These are phyloP conservation scores for Albugo candida DNA, from an alignment of 352 stramenopile species.

Conservation along the genomic window DNA sequence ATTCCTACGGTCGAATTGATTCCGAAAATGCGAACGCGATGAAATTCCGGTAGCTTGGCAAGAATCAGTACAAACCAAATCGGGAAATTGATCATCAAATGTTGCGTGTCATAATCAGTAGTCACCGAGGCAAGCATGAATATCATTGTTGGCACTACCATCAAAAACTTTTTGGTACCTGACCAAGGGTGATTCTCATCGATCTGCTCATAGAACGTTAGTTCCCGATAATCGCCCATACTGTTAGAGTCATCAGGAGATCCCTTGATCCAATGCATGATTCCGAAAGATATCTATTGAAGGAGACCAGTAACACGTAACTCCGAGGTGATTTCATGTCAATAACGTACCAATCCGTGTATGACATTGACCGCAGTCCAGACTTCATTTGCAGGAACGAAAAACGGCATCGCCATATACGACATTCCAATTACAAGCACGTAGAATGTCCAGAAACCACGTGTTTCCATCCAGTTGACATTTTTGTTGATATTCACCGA, in stretches of 20 bases:
- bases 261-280: conserved; percentile 93
- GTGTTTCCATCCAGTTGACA: conserved; percentile 81
- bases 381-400: conserved; percentile 42
- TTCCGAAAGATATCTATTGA: conserved; percentile 73
- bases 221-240: conserved; percentile 84
- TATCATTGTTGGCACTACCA: conserved; percentile 84
- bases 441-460: conserved; percentile 79
- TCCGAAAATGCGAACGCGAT: conserved; percentile 88
- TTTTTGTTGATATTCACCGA: conserved; percentile 75
- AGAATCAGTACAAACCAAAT: conserved; percentile 84
- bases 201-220: conserved; percentile 94
- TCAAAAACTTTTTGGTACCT: conserved; percentile 86
- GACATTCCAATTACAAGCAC: conserved; percentile 48
- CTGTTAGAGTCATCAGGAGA: conserved; percentile 79
- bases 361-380: conserved; percentile 76
- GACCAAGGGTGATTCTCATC: conserved; percentile 83
- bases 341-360: conserved; percentile 52
- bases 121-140: conserved; percentile 73
- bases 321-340: neutral
- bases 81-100: conserved; percentile 81
- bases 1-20: conserved; percentile 93
- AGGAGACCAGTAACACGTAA: neutral
- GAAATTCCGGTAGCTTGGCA: conserved; percentile 85
- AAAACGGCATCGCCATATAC: conserved; percentile 60
- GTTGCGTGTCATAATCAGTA: conserved; percentile 73